A percentile compares a stretch with the other conserved stretches of the same genome.
These are phyloP conservation scores for Colletotrichum tofieldiae DNA, from an alignment of 2,329 filamentous ascomycete species.

Conservation along the genomic window DNA sequence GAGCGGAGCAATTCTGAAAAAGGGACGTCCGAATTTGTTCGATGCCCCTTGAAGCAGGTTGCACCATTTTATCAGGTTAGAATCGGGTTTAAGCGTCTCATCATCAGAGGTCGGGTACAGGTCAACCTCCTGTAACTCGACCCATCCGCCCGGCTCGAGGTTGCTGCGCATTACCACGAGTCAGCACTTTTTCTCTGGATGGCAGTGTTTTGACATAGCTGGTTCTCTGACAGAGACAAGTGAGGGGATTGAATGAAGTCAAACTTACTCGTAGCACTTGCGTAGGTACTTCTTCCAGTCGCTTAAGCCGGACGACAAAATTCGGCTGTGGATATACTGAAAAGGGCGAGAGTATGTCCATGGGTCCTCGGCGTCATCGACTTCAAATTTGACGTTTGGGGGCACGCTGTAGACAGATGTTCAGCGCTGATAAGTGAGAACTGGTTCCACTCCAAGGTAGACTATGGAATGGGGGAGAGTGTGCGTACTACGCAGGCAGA, in stretches of 20 bases:
- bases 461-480: not conserved
- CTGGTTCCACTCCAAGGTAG: not conserved
- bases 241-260: accelerated
- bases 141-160: conserved; percentile 58
- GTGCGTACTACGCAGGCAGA: conserved; percentile 50
- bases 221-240: not conserved
- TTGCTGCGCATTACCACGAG: conserved; percentile 42
- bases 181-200: not conserved
- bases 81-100: conserved; percentile 53
- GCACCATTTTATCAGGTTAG: conserved; percentile 49
- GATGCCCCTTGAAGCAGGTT: conserved; percentile 53
- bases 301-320: conserved; percentile 51
- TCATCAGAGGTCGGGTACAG: conserved; percentile 52
- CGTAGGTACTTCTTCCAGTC: conserved; percentile 54
- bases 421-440: not conserved
- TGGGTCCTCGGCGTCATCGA: conserved; percentile 54
- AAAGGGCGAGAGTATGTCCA: conserved; percentile 53
- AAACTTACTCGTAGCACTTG: not conserved
- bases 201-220: not conserved
- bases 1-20: not conserved
- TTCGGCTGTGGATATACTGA: conserved; percentile 53
- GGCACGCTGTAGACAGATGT: conserved; percentile 50
- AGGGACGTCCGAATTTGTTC: not conserved
- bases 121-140: conserved; percentile 52
- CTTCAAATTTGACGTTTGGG: conserved; percentile 61